phyloP scores from a whole-genome alignment of 306 rosid genomes.

The Mucuna pruriens region DNA sequence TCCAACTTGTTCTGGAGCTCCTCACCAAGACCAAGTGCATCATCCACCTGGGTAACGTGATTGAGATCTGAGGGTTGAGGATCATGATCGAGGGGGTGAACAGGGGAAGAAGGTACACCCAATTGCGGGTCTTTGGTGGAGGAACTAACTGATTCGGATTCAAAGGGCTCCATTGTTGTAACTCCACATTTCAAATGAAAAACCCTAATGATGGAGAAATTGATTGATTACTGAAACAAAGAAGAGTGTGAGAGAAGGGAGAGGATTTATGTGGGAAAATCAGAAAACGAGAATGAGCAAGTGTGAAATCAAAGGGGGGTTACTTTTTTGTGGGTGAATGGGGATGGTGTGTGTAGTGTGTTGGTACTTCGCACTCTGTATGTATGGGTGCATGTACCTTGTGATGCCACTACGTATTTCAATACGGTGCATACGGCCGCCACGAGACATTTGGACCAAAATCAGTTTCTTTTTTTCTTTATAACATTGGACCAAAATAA shows the following conservation, averaged over 20 bases:
- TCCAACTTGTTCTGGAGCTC: constrained; percentile 45
- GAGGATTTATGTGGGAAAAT: background rate
- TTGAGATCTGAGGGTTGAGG: constrained; percentile 48
- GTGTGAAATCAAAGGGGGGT: constrained; percentile 35
- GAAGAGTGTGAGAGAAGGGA: background rate
- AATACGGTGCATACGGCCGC: background rate
- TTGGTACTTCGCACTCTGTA: background rate
- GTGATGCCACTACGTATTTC: background rate
- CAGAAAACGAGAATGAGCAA: constrained; percentile 24
- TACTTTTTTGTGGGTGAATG: constrained; percentile 4
- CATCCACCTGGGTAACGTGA: constrained; percentile 32
- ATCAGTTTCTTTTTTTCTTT: background rate
- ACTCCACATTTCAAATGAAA: constrained; percentile 72
- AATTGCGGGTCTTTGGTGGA: constrained; percentile 32
- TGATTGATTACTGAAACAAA: background rate
- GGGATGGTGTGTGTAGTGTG: background rate
- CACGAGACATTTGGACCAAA: background rate
- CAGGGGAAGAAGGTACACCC: constrained; percentile 39
- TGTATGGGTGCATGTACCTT: constrained; percentile 10
- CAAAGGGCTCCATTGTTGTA: constrained; percentile 62
- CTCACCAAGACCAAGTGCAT: constrained; percentile 27
- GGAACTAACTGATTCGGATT: constrained; percentile 44
- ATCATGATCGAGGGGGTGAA: constrained; percentile 50
- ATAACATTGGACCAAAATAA: background rate
- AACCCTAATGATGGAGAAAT: constrained; percentile 61